Evolutionary conservation across 202 grass and related monocot genomes (phyloP).

Genomic region (Saccharum hybrid): DNA sequence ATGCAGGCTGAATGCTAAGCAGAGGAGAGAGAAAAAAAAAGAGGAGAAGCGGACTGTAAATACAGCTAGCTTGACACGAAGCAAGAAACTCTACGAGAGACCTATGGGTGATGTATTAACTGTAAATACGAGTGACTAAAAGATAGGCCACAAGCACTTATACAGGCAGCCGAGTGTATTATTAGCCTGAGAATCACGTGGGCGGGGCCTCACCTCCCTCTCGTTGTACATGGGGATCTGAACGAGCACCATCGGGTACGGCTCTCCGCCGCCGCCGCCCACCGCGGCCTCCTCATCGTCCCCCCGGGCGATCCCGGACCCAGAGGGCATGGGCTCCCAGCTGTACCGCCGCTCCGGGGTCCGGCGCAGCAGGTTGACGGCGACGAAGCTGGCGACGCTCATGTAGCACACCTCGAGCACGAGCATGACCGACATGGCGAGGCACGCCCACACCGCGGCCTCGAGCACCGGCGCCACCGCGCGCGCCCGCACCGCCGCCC

Average conservation of each 20-base stretch:
- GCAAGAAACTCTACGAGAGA: too few relatives aligned
- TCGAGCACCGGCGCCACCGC: constrained; percentile 60
- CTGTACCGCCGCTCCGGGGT: constrained; percentile 59
- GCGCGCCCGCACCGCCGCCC: constrained; percentile 45
- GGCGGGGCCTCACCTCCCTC: constrained; percentile 29
- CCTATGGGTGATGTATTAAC: too few relatives aligned
- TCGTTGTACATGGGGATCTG: constrained; percentile 67
- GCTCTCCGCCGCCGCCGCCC: background rate
- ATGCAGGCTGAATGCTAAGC: background rate
- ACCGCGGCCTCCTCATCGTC: constrained; percentile 29
- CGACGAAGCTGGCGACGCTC: constrained; percentile 64
- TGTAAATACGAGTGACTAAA: too few relatives aligned
- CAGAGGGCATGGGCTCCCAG: constrained; percentile 61
- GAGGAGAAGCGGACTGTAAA: too few relatives aligned
- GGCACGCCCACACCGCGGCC: constrained; percentile 51
- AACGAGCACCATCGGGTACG: constrained; percentile 76
- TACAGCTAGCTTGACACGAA: too few relatives aligned
- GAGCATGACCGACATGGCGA: constrained; percentile 80
- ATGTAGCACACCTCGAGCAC: constrained; percentile 74
- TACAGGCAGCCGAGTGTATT: too few relatives aligned
- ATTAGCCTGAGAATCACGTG: background rate
- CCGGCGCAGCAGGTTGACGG: constrained; percentile 59
- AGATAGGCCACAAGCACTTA: too few relatives aligned
- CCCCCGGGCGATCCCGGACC: background rate
- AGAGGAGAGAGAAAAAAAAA: too few relatives aligned